A percentile compares a stretch with the other conserved stretches of the same genome.
Conservation (phyloP, 495 filamentous ascomycete species). For the Aspergillus bridgeri region DNA sequence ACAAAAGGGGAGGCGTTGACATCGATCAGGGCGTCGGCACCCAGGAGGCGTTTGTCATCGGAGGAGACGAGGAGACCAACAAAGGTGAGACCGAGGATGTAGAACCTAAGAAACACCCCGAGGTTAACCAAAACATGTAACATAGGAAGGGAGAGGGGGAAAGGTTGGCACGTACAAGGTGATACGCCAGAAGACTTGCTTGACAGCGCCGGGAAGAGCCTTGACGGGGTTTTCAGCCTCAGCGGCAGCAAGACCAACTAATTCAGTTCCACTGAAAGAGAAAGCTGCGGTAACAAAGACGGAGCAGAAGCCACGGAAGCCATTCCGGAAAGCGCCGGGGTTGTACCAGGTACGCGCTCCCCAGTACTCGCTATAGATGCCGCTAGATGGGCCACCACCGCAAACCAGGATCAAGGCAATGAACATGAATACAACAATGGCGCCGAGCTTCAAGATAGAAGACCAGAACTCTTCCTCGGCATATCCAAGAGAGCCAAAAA, state of each 20-base stretch:
- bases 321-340: constrained; percentile 65
- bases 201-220: constrained; percentile 61
- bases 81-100: constrained; percentile 69
- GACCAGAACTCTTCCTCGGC: constrained; percentile 55
- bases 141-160: neutral
- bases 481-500: constrained; percentile 63
- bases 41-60: constrained; percentile 43
- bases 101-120: constrained; percentile 45
- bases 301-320: constrained; percentile 66
- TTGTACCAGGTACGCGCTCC: constrained; percentile 63
- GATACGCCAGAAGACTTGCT: constrained; percentile 77
- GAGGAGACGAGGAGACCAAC: constrained; percentile 68
- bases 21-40: constrained; percentile 42
- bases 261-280: constrained; percentile 68
- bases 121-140: neutral
- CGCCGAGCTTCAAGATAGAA: constrained; percentile 49
- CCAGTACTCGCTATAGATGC: constrained; percentile 40
- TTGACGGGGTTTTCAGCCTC: constrained; percentile 64
- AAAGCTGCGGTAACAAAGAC: constrained; percentile 75
- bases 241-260: constrained; percentile 70
- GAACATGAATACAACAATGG: constrained; percentile 68
- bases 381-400: constrained; percentile 55
- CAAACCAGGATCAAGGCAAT: constrained; percentile 66
- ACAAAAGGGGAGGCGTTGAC: constrained; percentile 65
- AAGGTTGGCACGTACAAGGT: constrained; percentile 29